A percentile compares a stretch with the other conserved stretches of the same genome.
Evolutionary conservation across 495 filamentous ascomycete species (phyloP).

Genomic region (Endocarpon pusillum): DNA sequence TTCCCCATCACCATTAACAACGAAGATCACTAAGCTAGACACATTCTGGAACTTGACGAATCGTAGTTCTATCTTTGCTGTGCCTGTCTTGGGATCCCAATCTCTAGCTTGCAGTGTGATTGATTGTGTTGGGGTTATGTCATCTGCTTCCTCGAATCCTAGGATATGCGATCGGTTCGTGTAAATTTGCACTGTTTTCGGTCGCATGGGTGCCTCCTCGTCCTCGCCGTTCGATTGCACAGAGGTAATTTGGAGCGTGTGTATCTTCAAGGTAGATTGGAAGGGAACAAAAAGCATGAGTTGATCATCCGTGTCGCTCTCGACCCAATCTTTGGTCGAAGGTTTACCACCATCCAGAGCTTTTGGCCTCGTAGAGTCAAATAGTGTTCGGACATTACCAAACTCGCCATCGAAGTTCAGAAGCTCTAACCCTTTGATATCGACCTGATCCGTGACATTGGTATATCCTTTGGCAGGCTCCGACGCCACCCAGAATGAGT

Average conservation of each 20-base stretch:
- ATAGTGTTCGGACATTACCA: constrained; percentile 52
- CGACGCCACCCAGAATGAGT: constrained; percentile 48
- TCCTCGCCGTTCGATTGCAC: constrained; percentile 46
- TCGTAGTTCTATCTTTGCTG: constrained; percentile 64
- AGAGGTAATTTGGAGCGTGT: constrained; percentile 81
- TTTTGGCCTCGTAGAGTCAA: constrained; percentile 50
- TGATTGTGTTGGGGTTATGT: constrained; percentile 58
- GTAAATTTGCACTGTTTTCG: constrained; percentile 71
- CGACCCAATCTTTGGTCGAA: constrained; percentile 72
- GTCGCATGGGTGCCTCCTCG: constrained; percentile 65
- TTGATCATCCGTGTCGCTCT: constrained; percentile 98
- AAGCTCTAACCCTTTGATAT: constrained; percentile 65
- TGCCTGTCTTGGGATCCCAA: constrained; percentile 75
- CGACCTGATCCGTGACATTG: constrained; percentile 69
- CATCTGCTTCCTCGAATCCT: constrained; percentile 90
- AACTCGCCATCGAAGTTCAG: constrained; percentile 63
- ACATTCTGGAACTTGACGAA: constrained; percentile 98
- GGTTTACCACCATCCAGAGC: constrained; percentile 36
- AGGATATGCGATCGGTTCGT: constrained; percentile 74
- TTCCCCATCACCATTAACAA: constrained; percentile 73
- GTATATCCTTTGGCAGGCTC: constrained; percentile 61
- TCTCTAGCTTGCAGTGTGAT: constrained; percentile 55
- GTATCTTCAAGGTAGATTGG: constrained; percentile 73
- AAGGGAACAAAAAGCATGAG: constrained; percentile 89
- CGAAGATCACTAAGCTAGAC: constrained; percentile 68